These are phyloP conservation scores for Sarcomyxa edulis DNA, from an alignment of 768 basidiomycete genomes.

Conservation along the genomic window DNA sequence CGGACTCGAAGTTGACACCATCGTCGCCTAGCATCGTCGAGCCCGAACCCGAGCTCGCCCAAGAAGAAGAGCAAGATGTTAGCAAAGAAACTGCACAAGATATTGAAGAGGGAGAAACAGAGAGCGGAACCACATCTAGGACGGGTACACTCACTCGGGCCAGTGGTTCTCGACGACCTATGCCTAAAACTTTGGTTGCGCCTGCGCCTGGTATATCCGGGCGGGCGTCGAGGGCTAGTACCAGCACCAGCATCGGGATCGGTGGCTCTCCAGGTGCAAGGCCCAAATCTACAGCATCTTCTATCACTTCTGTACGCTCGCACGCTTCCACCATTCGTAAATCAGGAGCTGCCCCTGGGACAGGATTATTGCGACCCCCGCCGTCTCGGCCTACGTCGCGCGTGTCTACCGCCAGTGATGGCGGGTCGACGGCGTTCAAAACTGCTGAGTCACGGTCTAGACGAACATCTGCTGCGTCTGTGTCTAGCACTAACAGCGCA, in stretches of 20 bases:
- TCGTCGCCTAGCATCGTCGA: slow-evolving; percentile 19
- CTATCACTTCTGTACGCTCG: slow-evolving; percentile 25
- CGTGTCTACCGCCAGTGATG: slow-evolving; percentile 28
- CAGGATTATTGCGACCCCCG: slow-evolving; percentile 6
- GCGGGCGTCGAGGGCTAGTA: slow-evolving; percentile 3
- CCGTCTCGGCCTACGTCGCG: slow-evolving; percentile 14
- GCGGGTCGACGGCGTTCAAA: slow-evolving; percentile 37
- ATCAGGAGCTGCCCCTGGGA: slow-evolving; percentile 12
- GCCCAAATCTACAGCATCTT: slow-evolving; percentile 27
- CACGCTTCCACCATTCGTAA: slow-evolving; percentile 25
- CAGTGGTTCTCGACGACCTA: slow-evolving; percentile 3
- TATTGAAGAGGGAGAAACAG: no score
- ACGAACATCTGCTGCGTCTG: slow-evolving; percentile 19
- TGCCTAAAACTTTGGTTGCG: slow-evolving; percentile 6
- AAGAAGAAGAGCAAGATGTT: background rate
- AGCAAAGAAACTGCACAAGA: background rate
- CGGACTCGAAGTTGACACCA: slow-evolving; percentile 73
- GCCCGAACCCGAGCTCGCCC: no score
- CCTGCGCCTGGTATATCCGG: background rate
- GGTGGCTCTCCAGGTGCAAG: slow-evolving; percentile 3
- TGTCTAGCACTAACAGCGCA: slow-evolving; percentile 5
- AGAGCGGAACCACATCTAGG: no score
- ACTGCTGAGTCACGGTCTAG: slow-evolving; percentile 33
- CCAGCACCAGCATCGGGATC: slow-evolving; percentile 3
- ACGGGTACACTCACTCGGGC: no score